A percentile compares a stretch with the other conserved stretches of the same genome.
These are phyloP conservation scores for Calonectria pseudoturangicola DNA, from an alignment of 2,329 filamentous ascomycete species.

Conservation along the genomic window DNA sequence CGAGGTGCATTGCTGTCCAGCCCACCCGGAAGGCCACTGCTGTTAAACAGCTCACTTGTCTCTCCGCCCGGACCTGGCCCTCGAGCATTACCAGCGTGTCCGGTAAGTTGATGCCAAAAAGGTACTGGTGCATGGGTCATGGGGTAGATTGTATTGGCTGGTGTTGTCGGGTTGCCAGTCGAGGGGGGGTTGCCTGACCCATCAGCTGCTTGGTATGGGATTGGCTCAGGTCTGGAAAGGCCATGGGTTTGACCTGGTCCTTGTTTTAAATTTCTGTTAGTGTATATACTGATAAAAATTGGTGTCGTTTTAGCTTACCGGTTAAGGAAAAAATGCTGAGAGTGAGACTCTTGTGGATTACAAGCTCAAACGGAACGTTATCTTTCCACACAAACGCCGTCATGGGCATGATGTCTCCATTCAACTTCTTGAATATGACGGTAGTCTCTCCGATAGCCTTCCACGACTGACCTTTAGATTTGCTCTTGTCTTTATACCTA, in stretches of 20 bases:
- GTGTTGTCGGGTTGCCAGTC: no score
- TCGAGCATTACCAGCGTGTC: no score
- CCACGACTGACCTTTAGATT: not conserved
- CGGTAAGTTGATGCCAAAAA: no score
- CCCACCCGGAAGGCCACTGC: no score
- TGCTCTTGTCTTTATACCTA: not conserved
- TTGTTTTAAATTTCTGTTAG: not conserved
- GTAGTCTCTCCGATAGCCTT: slow-evolving; percentile 1
- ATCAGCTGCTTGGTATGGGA: not conserved
- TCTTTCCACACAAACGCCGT: not conserved
- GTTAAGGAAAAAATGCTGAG: not conserved
- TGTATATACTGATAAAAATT: no score
- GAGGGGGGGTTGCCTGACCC: not conserved
- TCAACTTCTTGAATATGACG: not conserved
- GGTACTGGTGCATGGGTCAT: no score
- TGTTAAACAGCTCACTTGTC: no score
- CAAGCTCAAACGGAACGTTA: not conserved
- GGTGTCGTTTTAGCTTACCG: not conserved
- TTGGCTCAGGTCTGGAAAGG: not conserved
- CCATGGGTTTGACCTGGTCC: no score
- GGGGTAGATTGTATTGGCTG: no score
- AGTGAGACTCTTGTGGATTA: not conserved
- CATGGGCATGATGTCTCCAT: not conserved
- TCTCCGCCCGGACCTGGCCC: no score
- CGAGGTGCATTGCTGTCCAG: no score